phyloP scores from a whole-genome alignment of 2,329 filamentous ascomycete genomes.

The Dactylellina haptotyla region DNA sequence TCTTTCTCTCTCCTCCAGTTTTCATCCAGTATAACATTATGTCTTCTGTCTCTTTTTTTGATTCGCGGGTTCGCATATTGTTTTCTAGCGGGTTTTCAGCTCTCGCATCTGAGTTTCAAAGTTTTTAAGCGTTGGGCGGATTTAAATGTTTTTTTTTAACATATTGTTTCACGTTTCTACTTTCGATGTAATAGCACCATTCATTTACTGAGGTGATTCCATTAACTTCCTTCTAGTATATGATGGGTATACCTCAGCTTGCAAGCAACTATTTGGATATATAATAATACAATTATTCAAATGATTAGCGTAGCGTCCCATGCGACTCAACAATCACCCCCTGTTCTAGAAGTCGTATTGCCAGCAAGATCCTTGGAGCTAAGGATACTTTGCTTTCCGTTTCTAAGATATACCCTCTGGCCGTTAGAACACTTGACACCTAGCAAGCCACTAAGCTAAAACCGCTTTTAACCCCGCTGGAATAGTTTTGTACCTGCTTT shows the following conservation, averaged over 20 bases:
- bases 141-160: conserved; percentile 16
- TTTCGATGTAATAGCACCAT: conserved; percentile 17
- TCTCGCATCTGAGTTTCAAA: conserved; percentile 20
- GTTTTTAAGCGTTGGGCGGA: conserved; percentile 51
- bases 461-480: neutral
- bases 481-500: neutral
- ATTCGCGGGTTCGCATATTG: too few species aligned
- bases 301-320: neutral
- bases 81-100: too few species aligned
- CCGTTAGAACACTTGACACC: neutral
- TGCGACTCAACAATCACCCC: neutral
- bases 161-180: neutral
- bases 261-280: too few species aligned
- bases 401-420: neutral
- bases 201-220: neutral
- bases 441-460: neutral
- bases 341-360: neutral
- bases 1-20: neutral
- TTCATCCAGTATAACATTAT: conserved; percentile 9
- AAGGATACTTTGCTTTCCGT: neutral
- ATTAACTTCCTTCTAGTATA: neutral
- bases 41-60: conserved; percentile 6
- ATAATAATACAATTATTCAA: neutral
- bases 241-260: too few species aligned
- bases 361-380: conserved; percentile 4